phyloP scores from a whole-genome alignment of 1,284 basidiomycete genomes.

The Naganishia liquefaciens region DNA sequence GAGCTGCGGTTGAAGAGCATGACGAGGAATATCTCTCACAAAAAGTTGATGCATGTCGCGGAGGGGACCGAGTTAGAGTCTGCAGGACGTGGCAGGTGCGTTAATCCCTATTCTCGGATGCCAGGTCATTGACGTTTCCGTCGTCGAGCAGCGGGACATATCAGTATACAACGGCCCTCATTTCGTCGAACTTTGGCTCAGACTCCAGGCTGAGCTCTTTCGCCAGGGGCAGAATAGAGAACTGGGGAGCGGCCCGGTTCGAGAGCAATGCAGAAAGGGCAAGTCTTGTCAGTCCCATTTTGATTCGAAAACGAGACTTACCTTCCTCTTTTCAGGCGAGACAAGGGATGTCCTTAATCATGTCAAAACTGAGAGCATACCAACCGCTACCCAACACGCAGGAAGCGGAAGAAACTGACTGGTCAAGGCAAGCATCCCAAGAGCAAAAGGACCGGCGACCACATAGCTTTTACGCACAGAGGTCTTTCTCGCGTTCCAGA shows the following conservation, averaged over 20 bases:
- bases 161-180: conserved; percentile 51
- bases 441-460: conserved; percentile 19
- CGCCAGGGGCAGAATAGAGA: conserved; percentile 50
- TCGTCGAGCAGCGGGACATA: conserved; percentile 39
- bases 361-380: conserved; percentile 40
- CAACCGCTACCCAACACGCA: conserved; percentile 30
- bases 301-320: conserved; percentile 35
- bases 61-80: conserved; percentile 47
- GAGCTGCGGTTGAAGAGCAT: conserved; percentile 44
- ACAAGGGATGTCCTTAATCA: conserved; percentile 53
- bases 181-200: conserved; percentile 51
- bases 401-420: conserved; percentile 26
- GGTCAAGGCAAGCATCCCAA: not conserved
- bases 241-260: conserved; percentile 51
- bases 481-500: not conserved
- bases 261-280: conserved; percentile 51
- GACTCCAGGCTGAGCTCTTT: conserved; percentile 43
- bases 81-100: conserved; percentile 47
- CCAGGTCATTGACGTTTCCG: not conserved
- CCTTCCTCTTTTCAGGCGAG: conserved; percentile 42
- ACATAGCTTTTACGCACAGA: conserved; percentile 19
- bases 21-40: conserved; percentile 52
- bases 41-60: conserved; percentile 54
- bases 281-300: conserved; percentile 40
- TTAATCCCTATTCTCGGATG: conserved; percentile 2